These are phyloP conservation scores for Lasiodiplodia citricola DNA, from an alignment of 2,329 filamentous ascomycete genomes.

Conservation along the genomic window DNA sequence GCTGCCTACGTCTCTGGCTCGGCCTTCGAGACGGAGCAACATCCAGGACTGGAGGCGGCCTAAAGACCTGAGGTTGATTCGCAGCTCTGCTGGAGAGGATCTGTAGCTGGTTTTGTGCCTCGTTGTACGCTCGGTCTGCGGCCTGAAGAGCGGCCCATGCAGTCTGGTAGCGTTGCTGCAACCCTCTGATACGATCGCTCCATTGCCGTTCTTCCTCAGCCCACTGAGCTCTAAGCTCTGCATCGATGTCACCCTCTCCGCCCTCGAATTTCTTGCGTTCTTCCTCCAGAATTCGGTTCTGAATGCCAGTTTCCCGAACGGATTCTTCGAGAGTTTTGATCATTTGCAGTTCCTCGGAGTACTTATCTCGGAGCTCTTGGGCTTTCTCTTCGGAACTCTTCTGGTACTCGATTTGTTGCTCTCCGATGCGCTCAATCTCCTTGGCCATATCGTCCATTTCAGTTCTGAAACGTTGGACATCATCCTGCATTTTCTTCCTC, in stretches of 20 bases:
- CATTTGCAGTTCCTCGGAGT: slow-evolving; percentile 48
- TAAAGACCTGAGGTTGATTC: slow-evolving; percentile 42
- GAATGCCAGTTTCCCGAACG: slow-evolving; percentile 71
- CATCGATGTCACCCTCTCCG: slow-evolving; percentile 49
- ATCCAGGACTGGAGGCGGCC: slow-evolving; percentile 36
- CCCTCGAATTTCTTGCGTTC: slow-evolving; percentile 62
- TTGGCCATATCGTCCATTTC: slow-evolving; percentile 63
- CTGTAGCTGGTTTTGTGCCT: slow-evolving; percentile 49
- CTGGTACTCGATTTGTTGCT: slow-evolving; percentile 45
- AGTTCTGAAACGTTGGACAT: slow-evolving; percentile 70
- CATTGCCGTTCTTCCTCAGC: slow-evolving; percentile 60
- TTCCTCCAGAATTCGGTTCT: slow-evolving; percentile 76
- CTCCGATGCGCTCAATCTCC: slow-evolving; percentile 56
- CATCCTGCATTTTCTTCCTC: slow-evolving; percentile 71
- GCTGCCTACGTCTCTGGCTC: slow-evolving; percentile 47
- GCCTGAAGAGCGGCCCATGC: slow-evolving; percentile 42
- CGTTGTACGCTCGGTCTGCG: slow-evolving; percentile 45
- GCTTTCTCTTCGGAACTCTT: slow-evolving; percentile 46
- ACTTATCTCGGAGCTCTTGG: slow-evolving; percentile 47
- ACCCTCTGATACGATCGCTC: slow-evolving; percentile 58
- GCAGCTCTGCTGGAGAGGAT: slow-evolving; percentile 44
- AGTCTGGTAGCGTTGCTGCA: slow-evolving; percentile 56
- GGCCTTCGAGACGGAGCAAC: slow-evolving; percentile 42
- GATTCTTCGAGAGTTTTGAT: slow-evolving; percentile 73
- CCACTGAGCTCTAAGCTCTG: slow-evolving; percentile 46